A percentile compares a stretch with the other conserved stretches of the same genome.
Conservation (phyloP, 139 green algal species). For the Chloropicon primus region DNA sequence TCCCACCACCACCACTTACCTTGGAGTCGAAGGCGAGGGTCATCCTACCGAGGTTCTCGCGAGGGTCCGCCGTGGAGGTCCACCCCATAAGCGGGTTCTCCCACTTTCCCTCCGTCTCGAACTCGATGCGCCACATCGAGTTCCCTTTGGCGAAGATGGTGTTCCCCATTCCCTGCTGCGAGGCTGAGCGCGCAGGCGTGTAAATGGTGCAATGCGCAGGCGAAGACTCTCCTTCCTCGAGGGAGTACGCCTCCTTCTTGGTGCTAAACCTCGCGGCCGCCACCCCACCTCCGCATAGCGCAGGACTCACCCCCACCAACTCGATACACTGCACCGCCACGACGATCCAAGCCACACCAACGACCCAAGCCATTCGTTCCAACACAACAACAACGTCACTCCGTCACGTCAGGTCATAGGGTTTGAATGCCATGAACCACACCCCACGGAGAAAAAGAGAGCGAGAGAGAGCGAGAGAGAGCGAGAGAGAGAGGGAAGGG, state of each 20-base stretch:
- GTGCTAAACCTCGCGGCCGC: background rate
- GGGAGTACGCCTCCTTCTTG: background rate
- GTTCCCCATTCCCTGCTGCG: slow-evolving; percentile 49
- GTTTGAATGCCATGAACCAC: too few relatives aligned
- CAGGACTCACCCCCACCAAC: too few relatives aligned
- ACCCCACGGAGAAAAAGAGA: too few relatives aligned
- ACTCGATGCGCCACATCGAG: slow-evolving; percentile 54
- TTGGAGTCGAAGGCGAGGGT: slow-evolving; percentile 41
- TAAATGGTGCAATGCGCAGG: slow-evolving; percentile 34
- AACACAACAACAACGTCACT: too few relatives aligned
- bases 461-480: too few relatives aligned
- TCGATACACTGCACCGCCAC: too few relatives aligned
- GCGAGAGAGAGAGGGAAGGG: background rate
- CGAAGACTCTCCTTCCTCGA: background rate
- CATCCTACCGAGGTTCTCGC: slow-evolving; percentile 39
- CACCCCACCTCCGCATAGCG: too few relatives aligned
- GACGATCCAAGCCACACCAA: too few relatives aligned
- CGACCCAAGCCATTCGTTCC: too few relatives aligned
- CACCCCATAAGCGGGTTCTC: slow-evolving; percentile 92
- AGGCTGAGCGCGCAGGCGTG: slow-evolving; percentile 36
- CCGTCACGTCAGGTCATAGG: too few relatives aligned
- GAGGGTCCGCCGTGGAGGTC: slow-evolving; percentile 81
- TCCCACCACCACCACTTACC: background rate
- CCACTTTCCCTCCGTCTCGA: slow-evolving; percentile 62
- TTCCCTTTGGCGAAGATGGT: slow-evolving; percentile 17